These are phyloP conservation scores for Colletotrichum spinosum DNA, from an alignment of 2,329 filamentous ascomycete genomes.

Conservation along the genomic window DNA sequence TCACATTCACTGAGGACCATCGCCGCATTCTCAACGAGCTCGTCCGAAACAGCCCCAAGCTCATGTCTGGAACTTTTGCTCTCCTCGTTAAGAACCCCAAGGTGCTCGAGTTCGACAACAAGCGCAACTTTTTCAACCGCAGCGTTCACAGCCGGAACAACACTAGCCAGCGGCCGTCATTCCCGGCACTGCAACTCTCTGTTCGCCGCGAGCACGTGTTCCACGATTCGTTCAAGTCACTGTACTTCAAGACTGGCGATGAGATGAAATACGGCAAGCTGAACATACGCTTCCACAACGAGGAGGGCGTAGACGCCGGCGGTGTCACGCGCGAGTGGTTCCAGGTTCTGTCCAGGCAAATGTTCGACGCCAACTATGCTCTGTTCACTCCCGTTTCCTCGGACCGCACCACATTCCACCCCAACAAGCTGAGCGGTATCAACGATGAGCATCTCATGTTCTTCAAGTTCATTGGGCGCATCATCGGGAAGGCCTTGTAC, in stretches of 20 bases:
- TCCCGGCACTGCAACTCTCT: slow-evolving; percentile 82
- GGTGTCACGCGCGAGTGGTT: slow-evolving; percentile 99
- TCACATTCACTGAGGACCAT: slow-evolving; percentile 97
- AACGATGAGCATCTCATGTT: slow-evolving; percentile 97
- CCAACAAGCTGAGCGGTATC: slow-evolving; percentile 92
- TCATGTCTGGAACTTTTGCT: slow-evolving; percentile 98
- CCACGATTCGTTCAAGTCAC: slow-evolving; percentile 97
- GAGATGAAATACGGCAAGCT: slow-evolving; percentile 99
- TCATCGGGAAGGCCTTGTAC: slow-evolving; percentile 98
- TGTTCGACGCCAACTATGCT: slow-evolving; percentile 99
- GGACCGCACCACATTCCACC: slow-evolving; percentile 98
- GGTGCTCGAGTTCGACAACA: slow-evolving; percentile 99
- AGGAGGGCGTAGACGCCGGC: slow-evolving; percentile 97
- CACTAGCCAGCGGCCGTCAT: slow-evolving; percentile 76
- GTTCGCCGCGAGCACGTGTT: slow-evolving; percentile 96
- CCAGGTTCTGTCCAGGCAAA: slow-evolving; percentile 94
- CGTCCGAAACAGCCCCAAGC: slow-evolving; percentile 94
- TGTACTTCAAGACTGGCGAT: slow-evolving; percentile 95
- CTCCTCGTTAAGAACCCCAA: slow-evolving; percentile 98
- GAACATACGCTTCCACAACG: slow-evolving; percentile 95
- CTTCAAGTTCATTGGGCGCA: slow-evolving; percentile 99
- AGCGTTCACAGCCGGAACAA: slow-evolving; percentile 82
- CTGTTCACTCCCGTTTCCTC: slow-evolving; percentile 97
- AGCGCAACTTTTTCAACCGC: slow-evolving; percentile 98
- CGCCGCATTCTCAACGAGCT: slow-evolving; percentile 98